Base-by-base conservation (phyloP, 768 basidiomycete species). In the Hygrocybe coccinea region DNA sequence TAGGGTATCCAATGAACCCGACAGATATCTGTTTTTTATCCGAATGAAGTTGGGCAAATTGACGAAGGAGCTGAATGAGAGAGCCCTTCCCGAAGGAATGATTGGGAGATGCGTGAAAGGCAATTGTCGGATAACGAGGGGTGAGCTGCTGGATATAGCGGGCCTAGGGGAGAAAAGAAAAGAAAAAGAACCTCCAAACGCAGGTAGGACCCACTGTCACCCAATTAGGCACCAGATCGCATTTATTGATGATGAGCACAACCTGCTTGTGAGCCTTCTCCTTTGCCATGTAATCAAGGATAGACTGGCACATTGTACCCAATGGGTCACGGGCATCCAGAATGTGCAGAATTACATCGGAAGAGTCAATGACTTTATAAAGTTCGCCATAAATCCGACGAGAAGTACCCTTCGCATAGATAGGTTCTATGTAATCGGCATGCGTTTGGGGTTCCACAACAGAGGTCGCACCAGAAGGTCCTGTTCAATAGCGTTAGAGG, bases 21-120 rank as follows among this genome's bases (percentile, higher is more conserved):
- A 99, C 94, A 17, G 92, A 95, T 63, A 99, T 98, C 69, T 99
- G 95, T 74, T 97, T 98, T 78, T 97, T 97, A 76, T 99, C 97
- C 10, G 92, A 91, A 71, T 98, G 97, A 36, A 98, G 83, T 62
- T 91, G 91, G 4, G 94, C 89, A 71, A 99, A 99, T 67, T 98
- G 97, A 24, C 97, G 84, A 45, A 99, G 81, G 44, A 98, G 83
- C 71, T 97, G 94, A 64, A 99, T 99, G 58, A 99, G 85, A 17
- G 97, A 92, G 17, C 95, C 95, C 74, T 99, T 98, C 64, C 95
- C 97, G 66, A 99, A 99, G 1, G 95, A 97, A 74, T 99, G 95
- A 69, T 97, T 97, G 44, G 95, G 94, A 19, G 95, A 98, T 6
- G 95, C 97, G 68, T 99, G 95, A 79, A 98, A 97, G 2, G 95